A percentile compares a stretch with the other conserved stretches of the same genome.
Evolutionary conservation across 345 rosid species (phyloP).

Genomic region (Rhizophora apiculata): DNA sequence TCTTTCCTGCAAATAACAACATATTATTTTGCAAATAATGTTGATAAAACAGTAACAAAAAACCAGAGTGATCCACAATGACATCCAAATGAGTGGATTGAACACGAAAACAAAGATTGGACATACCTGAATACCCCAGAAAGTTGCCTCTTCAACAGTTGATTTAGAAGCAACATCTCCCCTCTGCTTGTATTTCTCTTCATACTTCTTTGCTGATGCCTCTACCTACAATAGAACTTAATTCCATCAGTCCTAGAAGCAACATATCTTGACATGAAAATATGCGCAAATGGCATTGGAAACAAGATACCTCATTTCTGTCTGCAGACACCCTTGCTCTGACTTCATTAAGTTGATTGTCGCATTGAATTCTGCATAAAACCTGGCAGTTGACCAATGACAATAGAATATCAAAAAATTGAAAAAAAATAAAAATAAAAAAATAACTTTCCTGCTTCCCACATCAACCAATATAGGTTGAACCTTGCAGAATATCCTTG

Average conservation of each 20-base stretch:
- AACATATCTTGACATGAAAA: conserved; percentile 16
- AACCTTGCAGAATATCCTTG: no score
- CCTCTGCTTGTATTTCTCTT: conserved; percentile 81
- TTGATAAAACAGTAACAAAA: neutral
- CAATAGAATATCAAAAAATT: neutral
- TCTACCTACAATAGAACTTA: conserved; percentile 53
- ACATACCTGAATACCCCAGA: conserved; percentile 92
- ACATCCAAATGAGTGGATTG: neutral
- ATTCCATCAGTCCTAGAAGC: conserved; percentile 18
- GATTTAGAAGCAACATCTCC: conserved; percentile 91
- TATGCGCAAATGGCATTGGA: conserved; percentile 9
- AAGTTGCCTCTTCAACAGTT: conserved; percentile 92
- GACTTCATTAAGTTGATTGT: conserved; percentile 89
- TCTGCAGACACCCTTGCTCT: conserved; percentile 73
- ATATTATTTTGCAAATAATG: neutral
- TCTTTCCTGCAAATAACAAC: conserved; percentile 58
- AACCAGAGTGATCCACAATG: neutral
- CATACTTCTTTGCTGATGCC: conserved; percentile 70
- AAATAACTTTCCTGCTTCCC: neutral
- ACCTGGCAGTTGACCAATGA: conserved; percentile 35
- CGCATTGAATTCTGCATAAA: conserved; percentile 93
- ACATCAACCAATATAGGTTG: neutral
- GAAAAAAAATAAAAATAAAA: neutral
- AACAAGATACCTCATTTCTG: conserved; percentile 69
- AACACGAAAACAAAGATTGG: conserved; percentile 11